Conservation (phyloP, 768 basidiomycete genomes). For the Multifurca ochricompacta region DNA sequence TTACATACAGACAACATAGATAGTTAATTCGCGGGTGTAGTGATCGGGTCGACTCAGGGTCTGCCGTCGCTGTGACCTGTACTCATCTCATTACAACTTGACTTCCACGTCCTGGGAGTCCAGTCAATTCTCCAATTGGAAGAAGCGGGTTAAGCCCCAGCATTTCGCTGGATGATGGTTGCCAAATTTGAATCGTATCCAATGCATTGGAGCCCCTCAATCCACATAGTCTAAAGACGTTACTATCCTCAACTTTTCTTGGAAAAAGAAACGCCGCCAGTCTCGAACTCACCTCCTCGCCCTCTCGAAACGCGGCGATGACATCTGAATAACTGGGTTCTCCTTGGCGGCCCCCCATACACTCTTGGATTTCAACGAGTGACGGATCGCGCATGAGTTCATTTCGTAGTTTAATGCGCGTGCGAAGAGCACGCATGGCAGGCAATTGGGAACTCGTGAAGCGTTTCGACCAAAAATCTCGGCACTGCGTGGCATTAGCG, state of each 20-base stretch:
- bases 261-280: too few species aligned
- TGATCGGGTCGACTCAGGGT: too few species aligned
- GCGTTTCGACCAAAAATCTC: neutral
- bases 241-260: neutral
- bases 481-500: neutral
- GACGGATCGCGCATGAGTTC: slow-evolving; percentile 3
- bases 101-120: too few species aligned
- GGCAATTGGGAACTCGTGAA: accelerated
- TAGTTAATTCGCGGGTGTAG: too few species aligned
- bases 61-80: neutral
- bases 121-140: neutral
- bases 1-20: too few species aligned
- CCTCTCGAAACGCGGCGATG: neutral
- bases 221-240: neutral
- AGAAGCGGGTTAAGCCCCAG: neutral
- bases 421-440: neutral
- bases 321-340: neutral
- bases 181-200: neutral
- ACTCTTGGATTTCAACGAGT: neutral
- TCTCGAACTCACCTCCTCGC: neutral
- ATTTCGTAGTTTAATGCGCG: neutral
- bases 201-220: neutral
- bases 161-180: neutral
- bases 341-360: neutral
- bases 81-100: too few species aligned